Base-by-base conservation (phyloP, 345 rosid species). In the Heritiera fomes region DNA sequence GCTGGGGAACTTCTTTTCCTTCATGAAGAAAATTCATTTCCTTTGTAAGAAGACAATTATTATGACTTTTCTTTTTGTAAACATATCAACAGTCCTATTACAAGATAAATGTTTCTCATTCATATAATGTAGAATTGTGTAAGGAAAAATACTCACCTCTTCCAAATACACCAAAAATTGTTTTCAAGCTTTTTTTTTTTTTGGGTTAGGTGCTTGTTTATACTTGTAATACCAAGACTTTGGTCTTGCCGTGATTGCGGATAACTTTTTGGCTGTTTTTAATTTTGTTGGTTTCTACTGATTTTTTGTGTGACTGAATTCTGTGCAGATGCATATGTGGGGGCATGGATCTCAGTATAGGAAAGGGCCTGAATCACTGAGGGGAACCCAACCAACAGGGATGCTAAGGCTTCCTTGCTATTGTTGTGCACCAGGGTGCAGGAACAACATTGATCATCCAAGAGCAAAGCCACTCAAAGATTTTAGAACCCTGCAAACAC, bases 321-420 rank as follows among this genome's bases (percentile, higher is more conserved):
- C 9, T 46, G 14, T 52, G 71, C 77, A 96, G 99, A 96, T 96
- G 99, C 99, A 96, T 84, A 96, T 96, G 99, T 96, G 99, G 99
- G 99, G 99, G 73, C 99, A 96, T 75, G 99, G 99, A 47, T 94
- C 99, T 60, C 97, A 96, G 80, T 96, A 96, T 82, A 83, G 97
- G 79, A 96, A 90, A 84, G 99, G 99, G 30, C 94, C 94, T 0
- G 91, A 91, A 83, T 89, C 92, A 3, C 81, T 91, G 34, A 86
- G 91, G 76, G 94, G 92, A 73, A 89, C 90, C 4, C 92, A 89
- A 58, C 94, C 92, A 7, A 89, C 91, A 14, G 92, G 88, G n/a
- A 91, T 89, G 94, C 84, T 91, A 12, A 85, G 91, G 83, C 89
- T 91, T 20, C 94, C 94, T 7, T 91, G 94, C 81, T 89, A 88